phyloP scores from a whole-genome alignment of 768 basidiomycete genomes.

The Auricularia auricula-judae region DNA sequence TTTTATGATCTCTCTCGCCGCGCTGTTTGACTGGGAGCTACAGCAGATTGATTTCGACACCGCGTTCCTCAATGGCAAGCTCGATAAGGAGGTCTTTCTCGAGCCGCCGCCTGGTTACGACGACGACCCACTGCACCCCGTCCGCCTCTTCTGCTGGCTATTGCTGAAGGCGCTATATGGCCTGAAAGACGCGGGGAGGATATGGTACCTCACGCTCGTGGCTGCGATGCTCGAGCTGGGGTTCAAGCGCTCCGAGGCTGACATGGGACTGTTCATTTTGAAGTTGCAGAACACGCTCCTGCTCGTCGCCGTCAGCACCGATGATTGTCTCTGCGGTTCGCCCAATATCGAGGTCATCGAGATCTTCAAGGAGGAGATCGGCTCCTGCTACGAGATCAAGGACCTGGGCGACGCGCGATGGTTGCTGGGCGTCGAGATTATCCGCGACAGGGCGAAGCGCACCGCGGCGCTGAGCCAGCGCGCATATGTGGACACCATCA shows the following conservation, averaged over 20 bases:
- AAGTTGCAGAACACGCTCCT: conserved; percentile 5
- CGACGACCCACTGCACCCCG: conserved; percentile 4
- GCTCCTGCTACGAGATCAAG: background rate
- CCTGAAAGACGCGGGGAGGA: conserved; percentile 24
- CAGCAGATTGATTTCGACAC: conserved; percentile 32
- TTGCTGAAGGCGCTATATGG: conserved; percentile 26
- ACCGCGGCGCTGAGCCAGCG: background rate
- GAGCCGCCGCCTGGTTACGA: conserved; percentile 4
- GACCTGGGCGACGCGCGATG: conserved; percentile 9
- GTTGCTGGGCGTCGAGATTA: conserved; percentile 6
- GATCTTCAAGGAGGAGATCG: conserved; percentile 8
- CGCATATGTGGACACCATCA: conserved; percentile 8
- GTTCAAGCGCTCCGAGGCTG: conserved; percentile 13
- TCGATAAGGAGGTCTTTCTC: conserved; percentile 17
- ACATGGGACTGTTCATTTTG: background rate
- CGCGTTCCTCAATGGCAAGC: conserved; percentile 29
- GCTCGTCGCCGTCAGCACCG: conserved; percentile 11
- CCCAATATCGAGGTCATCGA: conserved; percentile 5
- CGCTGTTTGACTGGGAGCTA: conserved; percentile 23
- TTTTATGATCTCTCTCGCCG: conserved; percentile 26
- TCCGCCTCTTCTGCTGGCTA: conserved; percentile 7
- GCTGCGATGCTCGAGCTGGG: conserved; percentile 18
- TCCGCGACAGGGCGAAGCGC: conserved; percentile 3
- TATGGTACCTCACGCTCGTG: conserved; percentile 26
- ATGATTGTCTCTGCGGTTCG: conserved; percentile 24